Evolutionary conservation across 78 protist genomes (phyloP).

Genomic region (Dictyostelium purpureum): DNA sequence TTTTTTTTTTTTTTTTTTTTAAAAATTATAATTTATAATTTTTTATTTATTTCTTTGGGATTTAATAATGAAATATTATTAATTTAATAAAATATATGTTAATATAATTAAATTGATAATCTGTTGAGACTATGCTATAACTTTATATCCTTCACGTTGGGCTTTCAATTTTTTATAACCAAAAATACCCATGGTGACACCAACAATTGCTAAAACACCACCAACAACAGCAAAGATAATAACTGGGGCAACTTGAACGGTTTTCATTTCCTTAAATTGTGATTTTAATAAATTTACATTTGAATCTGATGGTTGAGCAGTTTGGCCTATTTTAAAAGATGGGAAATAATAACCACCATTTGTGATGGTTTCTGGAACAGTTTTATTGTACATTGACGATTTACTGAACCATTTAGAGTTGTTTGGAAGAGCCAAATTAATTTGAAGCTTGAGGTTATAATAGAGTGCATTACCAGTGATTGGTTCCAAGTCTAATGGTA

Average conservation of each 20-base stretch:
- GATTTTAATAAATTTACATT: conserved; percentile 1
- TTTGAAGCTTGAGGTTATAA: conserved; percentile 55
- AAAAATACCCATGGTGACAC: conserved; percentile 17
- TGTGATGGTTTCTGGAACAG: background rate
- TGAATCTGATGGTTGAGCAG: conserved; percentile 22
- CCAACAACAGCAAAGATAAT: conserved; percentile 28
- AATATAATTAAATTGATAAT: no score
- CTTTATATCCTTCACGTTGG: background rate
- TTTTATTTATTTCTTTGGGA: no score
- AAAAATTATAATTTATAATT: no score
- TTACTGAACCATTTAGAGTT: background rate
- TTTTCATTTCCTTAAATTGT: background rate
- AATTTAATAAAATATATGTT: no score
- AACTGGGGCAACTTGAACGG: conserved; percentile 5
- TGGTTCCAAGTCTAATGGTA: conserved; percentile 71
- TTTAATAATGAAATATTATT: no score
- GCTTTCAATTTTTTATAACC: conserved; percentile 5
- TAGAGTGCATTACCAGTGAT: conserved; percentile 59
- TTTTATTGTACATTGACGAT: background rate
- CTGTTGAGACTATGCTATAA: no score
- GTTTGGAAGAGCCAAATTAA: background rate
- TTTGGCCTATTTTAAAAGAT: conserved; percentile 58
- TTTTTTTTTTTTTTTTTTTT: background rate
- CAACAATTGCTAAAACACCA: conserved; percentile 21
- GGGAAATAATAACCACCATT: no score